phyloP scores from a whole-genome alignment of 306 rosid genomes.

The Boehmeria nivea region DNA sequence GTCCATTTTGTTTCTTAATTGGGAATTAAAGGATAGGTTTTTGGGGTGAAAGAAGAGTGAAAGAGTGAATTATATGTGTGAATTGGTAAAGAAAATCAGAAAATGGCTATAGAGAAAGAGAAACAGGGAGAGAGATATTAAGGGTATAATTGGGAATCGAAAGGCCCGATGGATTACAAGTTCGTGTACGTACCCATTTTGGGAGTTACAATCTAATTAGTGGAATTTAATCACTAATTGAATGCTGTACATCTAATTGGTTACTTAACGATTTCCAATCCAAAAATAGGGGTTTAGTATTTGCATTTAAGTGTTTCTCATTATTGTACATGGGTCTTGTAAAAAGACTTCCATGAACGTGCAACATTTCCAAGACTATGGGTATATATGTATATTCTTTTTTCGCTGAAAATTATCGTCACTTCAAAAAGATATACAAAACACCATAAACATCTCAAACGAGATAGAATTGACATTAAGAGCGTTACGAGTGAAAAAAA shows the following conservation, averaged over 20 bases:
- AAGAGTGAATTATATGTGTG: not conserved
- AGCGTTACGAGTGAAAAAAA: no score
- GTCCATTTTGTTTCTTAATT: slow-evolving; percentile 35
- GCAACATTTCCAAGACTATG: no score
- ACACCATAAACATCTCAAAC: no score
- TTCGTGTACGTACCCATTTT: slow-evolving; percentile 16
- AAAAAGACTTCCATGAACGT: not conserved
- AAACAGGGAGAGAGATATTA: no score
- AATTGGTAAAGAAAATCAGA: not conserved
- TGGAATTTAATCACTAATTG: slow-evolving; percentile 20
- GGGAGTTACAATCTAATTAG: slow-evolving; percentile 46
- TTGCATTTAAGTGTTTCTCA: not conserved
- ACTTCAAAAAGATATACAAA: no score
- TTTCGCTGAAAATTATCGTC: no score
- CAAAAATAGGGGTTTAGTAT: slow-evolving; percentile 19
- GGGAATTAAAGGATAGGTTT: not conserved
- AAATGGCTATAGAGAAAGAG: no score
- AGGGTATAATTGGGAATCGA: slow-evolving; percentile 7
- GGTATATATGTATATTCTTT: no score
- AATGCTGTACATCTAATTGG: slow-evolving; percentile 18
- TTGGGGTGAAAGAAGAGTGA: not conserved
- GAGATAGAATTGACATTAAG: no score
- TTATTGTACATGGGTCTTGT: no score
- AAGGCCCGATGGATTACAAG: slow-evolving; percentile 9
- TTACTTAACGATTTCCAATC: slow-evolving; percentile 34